Evolutionary conservation across 768 basidiomycete genomes (phyloP).

Genomic region (Lentinula guzmanii): DNA sequence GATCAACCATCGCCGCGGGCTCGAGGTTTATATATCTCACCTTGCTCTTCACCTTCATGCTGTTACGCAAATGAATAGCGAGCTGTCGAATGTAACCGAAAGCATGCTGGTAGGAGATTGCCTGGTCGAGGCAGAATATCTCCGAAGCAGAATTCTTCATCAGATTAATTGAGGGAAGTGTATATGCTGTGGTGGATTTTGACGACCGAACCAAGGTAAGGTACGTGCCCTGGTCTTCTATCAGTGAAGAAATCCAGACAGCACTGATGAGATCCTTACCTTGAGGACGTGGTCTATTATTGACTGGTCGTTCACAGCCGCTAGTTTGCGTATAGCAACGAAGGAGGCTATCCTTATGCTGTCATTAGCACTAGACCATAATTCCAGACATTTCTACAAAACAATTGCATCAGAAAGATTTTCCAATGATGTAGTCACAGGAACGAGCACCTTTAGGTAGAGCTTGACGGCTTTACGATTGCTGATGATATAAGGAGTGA

Average conservation of each 20-base stretch:
- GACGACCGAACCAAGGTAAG: conserved; percentile 77
- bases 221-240: conserved; percentile 72
- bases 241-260: background rate
- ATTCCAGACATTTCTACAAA: conserved; percentile 65
- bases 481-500: conserved; percentile 82
- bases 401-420: conserved; percentile 3
- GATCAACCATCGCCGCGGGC: background rate
- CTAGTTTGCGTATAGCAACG: conserved; percentile 76
- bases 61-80: conserved; percentile 86
- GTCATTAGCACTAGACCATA: conserved; percentile 83
- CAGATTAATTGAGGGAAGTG: conserved; percentile 85
- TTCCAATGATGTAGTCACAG: background rate
- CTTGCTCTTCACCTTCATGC: conserved; percentile 85
- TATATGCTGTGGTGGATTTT: conserved; percentile 81
- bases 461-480: conserved; percentile 80
- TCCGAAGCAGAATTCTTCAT: conserved; percentile 99
- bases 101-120: conserved; percentile 83
- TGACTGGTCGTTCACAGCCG: conserved; percentile 69
- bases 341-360: conserved; percentile 80
- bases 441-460: conserved; percentile 69
- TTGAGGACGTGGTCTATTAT: conserved; percentile 84
- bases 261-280: conserved; percentile 33
- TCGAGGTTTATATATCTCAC: conserved; percentile 27
- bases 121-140: conserved; percentile 75
- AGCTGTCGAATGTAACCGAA: conserved; percentile 95